Conservation (phyloP, 768 basidiomycete genomes). For the Lentinula boryana region DNA sequence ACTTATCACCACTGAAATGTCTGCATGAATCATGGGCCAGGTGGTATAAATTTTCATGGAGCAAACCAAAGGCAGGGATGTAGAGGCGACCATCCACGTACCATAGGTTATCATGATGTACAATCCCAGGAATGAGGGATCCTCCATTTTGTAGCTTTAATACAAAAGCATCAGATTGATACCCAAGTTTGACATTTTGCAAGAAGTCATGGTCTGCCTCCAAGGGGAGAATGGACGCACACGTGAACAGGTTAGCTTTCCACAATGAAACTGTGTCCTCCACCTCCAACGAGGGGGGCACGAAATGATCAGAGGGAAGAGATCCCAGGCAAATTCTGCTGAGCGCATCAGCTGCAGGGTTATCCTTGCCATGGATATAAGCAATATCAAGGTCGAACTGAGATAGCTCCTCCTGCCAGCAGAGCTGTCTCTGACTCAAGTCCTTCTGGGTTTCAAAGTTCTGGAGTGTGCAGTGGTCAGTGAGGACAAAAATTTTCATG, state of each 20-base stretch:
- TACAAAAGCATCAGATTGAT: background rate
- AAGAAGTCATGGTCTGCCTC: too few relatives aligned
- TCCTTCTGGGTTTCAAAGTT: conserved; percentile 19
- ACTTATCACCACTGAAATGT: conserved; percentile 15
- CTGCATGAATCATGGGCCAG: conserved; percentile 10
- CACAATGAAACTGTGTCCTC: too few relatives aligned
- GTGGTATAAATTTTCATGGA: conserved; percentile 7
- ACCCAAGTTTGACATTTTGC: background rate
- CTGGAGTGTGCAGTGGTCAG: conserved; percentile 27
- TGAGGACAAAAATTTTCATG: conserved; percentile 15
- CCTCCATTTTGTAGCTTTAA: background rate
- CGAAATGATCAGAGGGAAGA: background rate
- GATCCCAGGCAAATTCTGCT: conserved; percentile 10
- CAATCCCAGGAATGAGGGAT: background rate
- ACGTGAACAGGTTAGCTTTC: too few relatives aligned
- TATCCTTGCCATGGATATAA: conserved; percentile 23
- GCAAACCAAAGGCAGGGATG: background rate
- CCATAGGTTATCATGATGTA: background rate
- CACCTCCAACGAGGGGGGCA: too few relatives aligned
- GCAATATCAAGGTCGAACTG: conserved; percentile 24
- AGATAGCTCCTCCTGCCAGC: conserved; percentile 21
- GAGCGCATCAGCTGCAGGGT: conserved; percentile 23
- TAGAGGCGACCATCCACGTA: conserved; percentile 1
- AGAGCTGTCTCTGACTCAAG: conserved; percentile 17
- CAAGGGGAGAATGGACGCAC: too few relatives aligned